phyloP scores from a whole-genome alignment of 148 eudicot species.

The Talinum fruticosum region DNA sequence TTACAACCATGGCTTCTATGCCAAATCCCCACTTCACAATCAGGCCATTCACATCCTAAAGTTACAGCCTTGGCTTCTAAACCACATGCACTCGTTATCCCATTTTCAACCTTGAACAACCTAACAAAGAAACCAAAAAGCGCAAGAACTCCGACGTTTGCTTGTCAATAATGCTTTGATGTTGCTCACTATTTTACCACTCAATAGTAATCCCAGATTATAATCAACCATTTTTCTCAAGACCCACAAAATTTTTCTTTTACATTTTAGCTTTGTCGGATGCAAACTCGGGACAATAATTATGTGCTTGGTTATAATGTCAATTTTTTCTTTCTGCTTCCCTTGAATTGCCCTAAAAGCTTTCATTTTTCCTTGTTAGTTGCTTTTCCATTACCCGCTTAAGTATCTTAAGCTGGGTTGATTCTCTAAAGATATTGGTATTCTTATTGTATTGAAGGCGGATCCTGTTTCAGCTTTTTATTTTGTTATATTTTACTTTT shows the following conservation, averaged over 20 bases:
- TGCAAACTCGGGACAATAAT: neutral
- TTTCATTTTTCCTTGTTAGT: neutral
- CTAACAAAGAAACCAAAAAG: neutral
- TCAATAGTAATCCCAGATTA: neutral
- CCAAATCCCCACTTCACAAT: neutral
- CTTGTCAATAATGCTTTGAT: neutral
- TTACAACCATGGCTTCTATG: too few species aligned
- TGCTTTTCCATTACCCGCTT: neutral
- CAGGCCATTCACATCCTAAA: neutral
- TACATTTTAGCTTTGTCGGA: too few species aligned
- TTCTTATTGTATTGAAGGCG: neutral
- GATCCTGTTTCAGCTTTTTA: neutral
- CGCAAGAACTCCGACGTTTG: neutral
- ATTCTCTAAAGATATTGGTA: neutral
- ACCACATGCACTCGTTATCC: constrained; percentile 18
- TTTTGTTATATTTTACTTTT: neutral
- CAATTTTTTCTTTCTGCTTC: neutral
- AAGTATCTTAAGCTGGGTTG: neutral
- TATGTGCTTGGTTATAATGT: constrained; percentile 1
- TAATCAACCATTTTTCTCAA: neutral
- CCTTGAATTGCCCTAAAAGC: constrained; percentile 4
- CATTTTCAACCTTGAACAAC: neutral
- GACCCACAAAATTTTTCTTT: neutral
- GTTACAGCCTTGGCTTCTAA: constrained; percentile 19
- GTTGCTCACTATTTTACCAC: neutral